Conservation (phyloP, 169 alveolate genomes). For the Eimeria sp. region DNA sequence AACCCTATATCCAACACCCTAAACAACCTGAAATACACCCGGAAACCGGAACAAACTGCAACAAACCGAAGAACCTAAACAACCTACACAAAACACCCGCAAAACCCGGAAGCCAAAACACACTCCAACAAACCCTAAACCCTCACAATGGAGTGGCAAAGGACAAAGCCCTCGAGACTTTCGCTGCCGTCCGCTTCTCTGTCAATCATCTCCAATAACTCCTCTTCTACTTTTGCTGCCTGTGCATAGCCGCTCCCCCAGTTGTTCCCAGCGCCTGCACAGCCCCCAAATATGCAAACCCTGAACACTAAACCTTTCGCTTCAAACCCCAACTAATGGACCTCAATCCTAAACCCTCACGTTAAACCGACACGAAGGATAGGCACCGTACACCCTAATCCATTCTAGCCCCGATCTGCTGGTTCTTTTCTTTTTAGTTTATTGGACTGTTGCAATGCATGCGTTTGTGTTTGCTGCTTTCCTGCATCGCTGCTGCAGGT, state of each 20-base stretch:
- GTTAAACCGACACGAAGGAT: too few species aligned
- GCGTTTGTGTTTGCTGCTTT: too few species aligned
- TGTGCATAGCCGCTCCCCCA: constrained; percentile 99
- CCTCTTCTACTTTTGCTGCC: constrained; percentile 97
- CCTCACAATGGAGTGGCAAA: constrained; percentile 98
- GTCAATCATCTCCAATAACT: constrained; percentile 98
- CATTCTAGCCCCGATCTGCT: neutral
- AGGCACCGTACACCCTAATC: neutral
- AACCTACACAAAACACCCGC: neutral
- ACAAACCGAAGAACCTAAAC: neutral
- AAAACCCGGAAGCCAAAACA: neutral
- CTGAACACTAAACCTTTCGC: neutral
- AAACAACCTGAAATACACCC: neutral
- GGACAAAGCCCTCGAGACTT: constrained; percentile 98
- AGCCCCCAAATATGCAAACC: constrained; percentile 83
- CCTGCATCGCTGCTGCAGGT: too few species aligned
- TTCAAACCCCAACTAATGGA: neutral
- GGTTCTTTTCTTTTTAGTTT: neutral
- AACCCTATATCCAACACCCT: neutral
- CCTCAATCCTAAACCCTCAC: neutral
- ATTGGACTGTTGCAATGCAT: too few species aligned
- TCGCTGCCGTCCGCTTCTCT: constrained; percentile 99
- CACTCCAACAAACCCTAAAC: neutral
- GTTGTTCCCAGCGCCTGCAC: constrained; percentile 98
- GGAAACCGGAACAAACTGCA: neutral